These are phyloP conservation scores for Cordyceps cateniannulata DNA, from an alignment of 2,329 filamentous ascomycete genomes.

Conservation along the genomic window DNA sequence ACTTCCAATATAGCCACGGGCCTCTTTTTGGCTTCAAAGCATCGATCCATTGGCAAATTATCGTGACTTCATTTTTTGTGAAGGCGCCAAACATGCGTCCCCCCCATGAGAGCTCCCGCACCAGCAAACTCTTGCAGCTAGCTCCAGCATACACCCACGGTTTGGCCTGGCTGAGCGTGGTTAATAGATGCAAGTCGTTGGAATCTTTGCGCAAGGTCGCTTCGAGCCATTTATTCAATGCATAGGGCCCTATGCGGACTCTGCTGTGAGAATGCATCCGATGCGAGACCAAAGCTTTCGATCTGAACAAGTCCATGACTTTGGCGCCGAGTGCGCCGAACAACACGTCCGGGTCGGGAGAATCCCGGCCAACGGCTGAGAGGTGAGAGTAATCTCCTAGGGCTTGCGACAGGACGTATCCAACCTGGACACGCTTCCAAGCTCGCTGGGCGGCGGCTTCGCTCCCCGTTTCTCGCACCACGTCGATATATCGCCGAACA, in stretches of 20 bases:
- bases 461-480: background rate
- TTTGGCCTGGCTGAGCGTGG: background rate
- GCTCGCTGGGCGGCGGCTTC: slow-evolving; percentile 21
- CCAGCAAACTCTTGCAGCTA: slow-evolving; percentile 31
- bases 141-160: slow-evolving; percentile 34
- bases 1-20: background rate
- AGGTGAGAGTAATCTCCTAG: background rate
- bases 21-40: background rate
- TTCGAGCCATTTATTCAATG: background rate
- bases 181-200: background rate
- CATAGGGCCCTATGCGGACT: background rate
- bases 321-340: background rate
- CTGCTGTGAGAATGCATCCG: background rate
- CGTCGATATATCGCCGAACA: slow-evolving; percentile 29
- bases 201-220: background rate
- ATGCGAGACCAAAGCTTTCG: background rate
- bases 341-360: too few relatives aligned
- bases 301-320: background rate
- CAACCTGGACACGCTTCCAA: slow-evolving; percentile 36
- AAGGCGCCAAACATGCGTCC: slow-evolving; percentile 45
- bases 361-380: too few relatives aligned
- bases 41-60: background rate
- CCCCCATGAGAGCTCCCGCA: slow-evolving; percentile 36
- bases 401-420: slow-evolving; percentile 26
- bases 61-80: slow-evolving; percentile 29